Evolutionary conservation across 116 monocot genomes (phyloP), one percentile per base, ranked within the genome.

Genomic region (Phalaenopsis hybrid): DNA sequence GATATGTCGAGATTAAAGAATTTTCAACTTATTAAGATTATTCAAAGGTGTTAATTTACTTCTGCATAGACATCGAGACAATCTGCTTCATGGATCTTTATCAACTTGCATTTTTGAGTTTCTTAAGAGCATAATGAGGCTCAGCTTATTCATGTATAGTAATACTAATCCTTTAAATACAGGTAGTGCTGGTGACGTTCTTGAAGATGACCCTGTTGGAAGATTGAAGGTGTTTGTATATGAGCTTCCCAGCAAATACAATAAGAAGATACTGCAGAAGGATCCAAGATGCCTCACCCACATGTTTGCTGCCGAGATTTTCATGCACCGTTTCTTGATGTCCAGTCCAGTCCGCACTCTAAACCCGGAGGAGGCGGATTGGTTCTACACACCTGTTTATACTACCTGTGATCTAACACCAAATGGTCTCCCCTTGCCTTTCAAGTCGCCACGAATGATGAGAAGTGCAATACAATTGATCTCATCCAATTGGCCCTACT

Each of bases 281-380:
- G 97, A 97, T 78, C 88, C 91, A 9, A 86, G 97, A 85, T 97
- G 97, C 85, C 89, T 97, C 78, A 94, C 74, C 15, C 94, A 97
- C 87, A 97, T 97, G 97, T 97, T 97, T 83, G 97, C 97, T 34
- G 94, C 97, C 6, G 97, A 97, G 76, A 97, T 97, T 45, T 94
- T 91, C 91, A 97, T 94, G 97, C 97, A 97, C 51, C 85, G 91
- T 23, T 97, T 97, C 82, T 87, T 97, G 85, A 87, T 97, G 51
- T 93, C 97, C 6, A 97, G 97, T 75, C 91, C 97, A 46, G 97
- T 97, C 18, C 87, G 97, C 70, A 97, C 97, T 58, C 91, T 97
- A 4, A 93, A 97, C 70, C 94, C 97, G 18, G 91, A 97, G 55
- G 97, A 97, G 87, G 97, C 97, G 25, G 97, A 97, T 81, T 97